Evolutionary conservation across 2,329 filamentous ascomycete genomes (phyloP).

Genomic region (Stemphylium lycopersici): DNA sequence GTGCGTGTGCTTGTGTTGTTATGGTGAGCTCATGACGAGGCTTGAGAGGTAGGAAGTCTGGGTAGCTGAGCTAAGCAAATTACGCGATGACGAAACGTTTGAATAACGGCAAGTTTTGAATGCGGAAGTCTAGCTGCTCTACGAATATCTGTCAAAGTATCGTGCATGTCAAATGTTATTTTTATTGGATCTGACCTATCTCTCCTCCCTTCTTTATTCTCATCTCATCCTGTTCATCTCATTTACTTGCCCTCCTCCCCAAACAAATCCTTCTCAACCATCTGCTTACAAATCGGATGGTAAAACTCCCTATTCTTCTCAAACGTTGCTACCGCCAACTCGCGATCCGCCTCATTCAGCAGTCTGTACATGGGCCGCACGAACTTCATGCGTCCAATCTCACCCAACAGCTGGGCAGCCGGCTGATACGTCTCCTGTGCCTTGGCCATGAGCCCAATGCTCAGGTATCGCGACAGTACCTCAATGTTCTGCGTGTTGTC

Average conservation of each 20-base stretch:
- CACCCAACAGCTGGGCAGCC: slow-evolving; percentile 75
- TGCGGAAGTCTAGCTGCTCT: no score
- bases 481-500: slow-evolving; percentile 82
- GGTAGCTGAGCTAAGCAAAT: not conserved
- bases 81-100: not conserved
- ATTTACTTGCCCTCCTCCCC: slow-evolving; percentile 39
- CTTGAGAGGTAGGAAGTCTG: no score
- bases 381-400: slow-evolving; percentile 96
- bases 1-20: not conserved
- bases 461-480: slow-evolving; percentile 79
- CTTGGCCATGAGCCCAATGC: slow-evolving; percentile 76
- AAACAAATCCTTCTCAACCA: slow-evolving; percentile 85
- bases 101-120: no score
- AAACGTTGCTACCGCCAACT: slow-evolving; percentile 81
- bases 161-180: not conserved
- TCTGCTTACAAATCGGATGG: slow-evolving; percentile 80
- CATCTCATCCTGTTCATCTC: not conserved
- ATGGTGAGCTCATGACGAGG: not conserved
- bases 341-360: slow-evolving; percentile 74
- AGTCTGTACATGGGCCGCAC: slow-evolving; percentile 83
- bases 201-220: not conserved
- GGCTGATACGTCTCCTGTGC: slow-evolving; percentile 72
- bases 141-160: no score
- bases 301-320: slow-evolving; percentile 90
- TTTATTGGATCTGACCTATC: not conserved